Evolutionary conservation across 164 flowering plant species (phyloP).

Genomic region (Hamamelis virginiana): DNA sequence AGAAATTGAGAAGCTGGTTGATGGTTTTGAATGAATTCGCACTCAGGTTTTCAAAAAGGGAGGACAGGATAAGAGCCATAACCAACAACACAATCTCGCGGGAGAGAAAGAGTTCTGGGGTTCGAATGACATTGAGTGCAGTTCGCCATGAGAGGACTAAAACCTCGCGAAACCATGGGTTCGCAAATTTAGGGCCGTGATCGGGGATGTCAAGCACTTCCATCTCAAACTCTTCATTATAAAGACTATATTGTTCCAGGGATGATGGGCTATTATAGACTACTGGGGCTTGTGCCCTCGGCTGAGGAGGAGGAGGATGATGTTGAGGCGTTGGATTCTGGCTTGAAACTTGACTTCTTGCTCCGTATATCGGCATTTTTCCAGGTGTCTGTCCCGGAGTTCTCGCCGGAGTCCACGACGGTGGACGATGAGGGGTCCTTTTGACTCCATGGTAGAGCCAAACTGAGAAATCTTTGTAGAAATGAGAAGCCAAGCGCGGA

Average conservation of each 20-base stretch:
- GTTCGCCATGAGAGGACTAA: constrained; percentile 69
- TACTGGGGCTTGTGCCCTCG: constrained; percentile 28
- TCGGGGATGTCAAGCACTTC: constrained; percentile 48
- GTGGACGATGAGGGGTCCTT: constrained; percentile 61
- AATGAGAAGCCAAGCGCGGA: constrained; percentile 69
- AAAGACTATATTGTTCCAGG: constrained; percentile 26
- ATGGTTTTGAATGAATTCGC: constrained; percentile 38
- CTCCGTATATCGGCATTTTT: constrained; percentile 33
- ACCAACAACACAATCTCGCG: constrained; percentile 67
- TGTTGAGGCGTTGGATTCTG: constrained; percentile 23
- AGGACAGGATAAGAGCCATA: constrained; percentile 66
- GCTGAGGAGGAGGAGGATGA: background rate
- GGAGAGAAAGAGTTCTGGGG: constrained; percentile 81
- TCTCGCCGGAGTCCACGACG: constrained; percentile 81
- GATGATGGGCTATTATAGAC: constrained; percentile 33
- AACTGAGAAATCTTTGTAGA: constrained; percentile 69
- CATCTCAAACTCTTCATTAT: constrained; percentile 32
- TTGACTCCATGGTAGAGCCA: constrained; percentile 74
- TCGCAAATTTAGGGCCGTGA: constrained; percentile 57
- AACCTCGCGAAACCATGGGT: constrained; percentile 83
- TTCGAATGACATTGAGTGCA: constrained; percentile 57
- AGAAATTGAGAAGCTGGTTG: constrained; percentile 68
- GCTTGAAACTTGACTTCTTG: constrained; percentile 28
- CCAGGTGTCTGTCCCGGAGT: constrained; percentile 60
- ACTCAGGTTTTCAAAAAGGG: constrained; percentile 49